phyloP scores from a whole-genome alignment of 345 rosid genomes.

The Eucalyptus virginea region DNA sequence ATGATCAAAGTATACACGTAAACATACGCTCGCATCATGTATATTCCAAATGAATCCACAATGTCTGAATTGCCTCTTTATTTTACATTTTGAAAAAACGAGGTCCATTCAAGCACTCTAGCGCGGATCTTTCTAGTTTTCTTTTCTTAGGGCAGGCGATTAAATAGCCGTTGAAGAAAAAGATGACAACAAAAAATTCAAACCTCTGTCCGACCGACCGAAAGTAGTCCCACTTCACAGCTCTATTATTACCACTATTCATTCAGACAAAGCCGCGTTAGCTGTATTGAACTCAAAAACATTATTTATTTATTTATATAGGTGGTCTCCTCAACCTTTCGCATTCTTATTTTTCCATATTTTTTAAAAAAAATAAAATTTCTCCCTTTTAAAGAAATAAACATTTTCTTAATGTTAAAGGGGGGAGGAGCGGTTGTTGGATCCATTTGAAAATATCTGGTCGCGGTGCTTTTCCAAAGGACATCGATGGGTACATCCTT shows the following conservation, averaged over 20 bases:
- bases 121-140: neutral
- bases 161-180: neutral
- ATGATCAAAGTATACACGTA: accelerated
- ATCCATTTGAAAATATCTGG: neutral
- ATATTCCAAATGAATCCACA: neutral
- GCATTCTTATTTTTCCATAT: neutral
- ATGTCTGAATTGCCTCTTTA: neutral
- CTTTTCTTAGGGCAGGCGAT: neutral
- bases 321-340: neutral
- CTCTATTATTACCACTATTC: neutral
- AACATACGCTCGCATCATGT: neutral
- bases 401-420: neutral
- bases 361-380: too few species aligned
- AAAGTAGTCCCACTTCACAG: neutral
- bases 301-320: neutral
- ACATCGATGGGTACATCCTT: neutral
- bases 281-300: constrained; percentile 11
- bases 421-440: constrained; percentile 19
- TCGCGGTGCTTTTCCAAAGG: neutral
- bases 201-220: neutral
- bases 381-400: neutral
- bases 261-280: neutral
- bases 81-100: neutral
- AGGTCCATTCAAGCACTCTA: neutral
- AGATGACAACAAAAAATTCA: neutral